Conservation (phyloP, 345 rosid species). For the Moricandia arvensis region DNA sequence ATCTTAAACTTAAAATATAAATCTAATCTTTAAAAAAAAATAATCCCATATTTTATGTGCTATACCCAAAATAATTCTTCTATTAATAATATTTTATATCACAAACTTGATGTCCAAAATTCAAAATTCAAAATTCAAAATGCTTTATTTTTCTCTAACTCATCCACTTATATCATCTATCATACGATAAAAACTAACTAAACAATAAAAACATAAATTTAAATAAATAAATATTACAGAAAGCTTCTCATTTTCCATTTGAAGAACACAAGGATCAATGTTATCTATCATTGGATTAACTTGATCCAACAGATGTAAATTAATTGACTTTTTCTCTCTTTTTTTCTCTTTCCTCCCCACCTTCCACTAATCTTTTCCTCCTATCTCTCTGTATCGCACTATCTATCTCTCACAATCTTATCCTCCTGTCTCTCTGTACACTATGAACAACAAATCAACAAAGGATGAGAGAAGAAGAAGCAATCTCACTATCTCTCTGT, state of each 20-base stretch:
- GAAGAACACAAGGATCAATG: background rate
- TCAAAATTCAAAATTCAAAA: too few relatives aligned
- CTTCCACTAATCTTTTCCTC: background rate
- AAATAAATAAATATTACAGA: background rate
- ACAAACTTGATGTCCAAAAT: background rate
- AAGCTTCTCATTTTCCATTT: background rate
- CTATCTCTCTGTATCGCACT: background rate
- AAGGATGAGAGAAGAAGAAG: too few relatives aligned
- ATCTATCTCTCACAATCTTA: background rate
- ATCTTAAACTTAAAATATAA: too few relatives aligned
- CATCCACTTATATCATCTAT: background rate
- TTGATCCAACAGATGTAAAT: background rate
- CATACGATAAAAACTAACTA: background rate
- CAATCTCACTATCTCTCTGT: background rate
- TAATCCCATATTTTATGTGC: background rate
- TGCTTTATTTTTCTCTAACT: too few relatives aligned
- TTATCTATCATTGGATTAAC: background rate
- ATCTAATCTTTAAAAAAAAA: too few relatives aligned
- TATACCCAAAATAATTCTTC: background rate
- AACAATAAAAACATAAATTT: background rate
- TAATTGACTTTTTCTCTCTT: too few relatives aligned
- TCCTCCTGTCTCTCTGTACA: too few relatives aligned
- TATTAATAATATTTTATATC: background rate
- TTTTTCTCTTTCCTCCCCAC: background rate
- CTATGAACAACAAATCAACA: too few relatives aligned